Percentiles rank a stretch among this genome's conserved stretches.
phyloP scores from a whole-genome alignment of 2,329 filamentous ascomycete genomes.

The Neonectria sp. region DNA sequence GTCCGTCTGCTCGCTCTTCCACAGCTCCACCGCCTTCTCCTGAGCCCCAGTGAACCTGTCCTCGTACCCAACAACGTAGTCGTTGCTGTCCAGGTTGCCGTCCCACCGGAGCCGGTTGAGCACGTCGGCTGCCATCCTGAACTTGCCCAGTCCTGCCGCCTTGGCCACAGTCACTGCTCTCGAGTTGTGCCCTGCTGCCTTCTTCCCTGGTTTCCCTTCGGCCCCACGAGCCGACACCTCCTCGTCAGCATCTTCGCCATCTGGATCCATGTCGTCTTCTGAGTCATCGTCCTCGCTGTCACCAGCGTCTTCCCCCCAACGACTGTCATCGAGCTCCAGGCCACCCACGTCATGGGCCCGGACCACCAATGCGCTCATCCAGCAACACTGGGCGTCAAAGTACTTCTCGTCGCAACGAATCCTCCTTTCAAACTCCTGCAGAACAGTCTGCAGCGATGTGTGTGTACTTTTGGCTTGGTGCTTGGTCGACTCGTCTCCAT shows the following conservation, averaged over 20 bases:
- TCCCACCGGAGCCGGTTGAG: constrained; percentile 75
- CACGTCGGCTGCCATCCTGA: constrained; percentile 71
- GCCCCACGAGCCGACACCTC: constrained; percentile 39
- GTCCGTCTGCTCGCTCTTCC: constrained; percentile 74
- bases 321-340: constrained; percentile 62
- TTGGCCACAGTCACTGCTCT: constrained; percentile 40
- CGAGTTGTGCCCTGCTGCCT: constrained; percentile 26
- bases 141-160: constrained; percentile 58
- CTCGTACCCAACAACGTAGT: constrained; percentile 73
- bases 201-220: constrained; percentile 23
- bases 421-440: constrained; percentile 65
- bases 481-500: constrained; percentile 49
- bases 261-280: constrained; percentile 60
- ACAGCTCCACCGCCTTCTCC: constrained; percentile 68
- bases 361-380: constrained; percentile 62
- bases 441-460: constrained; percentile 59
- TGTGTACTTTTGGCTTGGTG: constrained; percentile 61
- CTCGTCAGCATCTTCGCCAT: constrained; percentile 51
- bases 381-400: constrained; percentile 64
- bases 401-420: constrained; percentile 63
- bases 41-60: constrained; percentile 71
- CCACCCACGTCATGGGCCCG: constrained; percentile 56
- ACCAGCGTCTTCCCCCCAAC: constrained; percentile 60
- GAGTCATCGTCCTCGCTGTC: constrained; percentile 56
- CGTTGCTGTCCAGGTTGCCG: constrained; percentile 63